These are phyloP conservation scores for Boechera stricta DNA, from an alignment of 345 rosid genomes.

Conservation along the genomic window DNA sequence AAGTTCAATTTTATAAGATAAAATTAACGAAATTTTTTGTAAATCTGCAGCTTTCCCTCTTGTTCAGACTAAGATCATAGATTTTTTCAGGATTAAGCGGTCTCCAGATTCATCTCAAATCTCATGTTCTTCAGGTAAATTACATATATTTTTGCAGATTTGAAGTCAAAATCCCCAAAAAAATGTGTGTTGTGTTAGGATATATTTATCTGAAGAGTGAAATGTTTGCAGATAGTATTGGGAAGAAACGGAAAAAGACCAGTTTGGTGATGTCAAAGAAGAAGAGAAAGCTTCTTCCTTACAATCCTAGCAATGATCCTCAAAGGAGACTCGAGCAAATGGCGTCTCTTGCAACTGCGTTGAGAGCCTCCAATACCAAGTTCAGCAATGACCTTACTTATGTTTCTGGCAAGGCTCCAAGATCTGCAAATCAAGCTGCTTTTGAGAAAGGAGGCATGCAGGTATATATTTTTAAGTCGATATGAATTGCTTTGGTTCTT, in stretches of 20 bases:
- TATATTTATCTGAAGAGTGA: background rate
- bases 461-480: slow-evolving; percentile 45
- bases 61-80: slow-evolving; percentile 80
- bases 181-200: background rate
- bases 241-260: slow-evolving; percentile 62
- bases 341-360: slow-evolving; percentile 91
- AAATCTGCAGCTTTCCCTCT: slow-evolving; percentile 65
- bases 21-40: background rate
- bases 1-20: no score
- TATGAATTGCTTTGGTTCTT: slow-evolving; percentile 1
- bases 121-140: slow-evolving; percentile 51
- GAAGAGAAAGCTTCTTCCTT: slow-evolving; percentile 73
- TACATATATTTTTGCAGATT: background rate
- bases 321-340: slow-evolving; percentile 73
- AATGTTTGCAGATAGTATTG: slow-evolving; percentile 49
- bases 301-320: slow-evolving; percentile 69
- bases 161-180: background rate
- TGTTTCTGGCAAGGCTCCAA: slow-evolving; percentile 67
- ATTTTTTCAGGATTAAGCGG: slow-evolving; percentile 82
- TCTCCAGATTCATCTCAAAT: slow-evolving; percentile 33
- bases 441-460: slow-evolving; percentile 93
- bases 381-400: slow-evolving; percentile 74
- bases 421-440: slow-evolving; percentile 67
- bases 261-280: slow-evolving; percentile 73
- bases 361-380: slow-evolving; percentile 65